Evolutionary conservation across 2,329 filamentous ascomycete genomes (phyloP), one percentile per base, ranked within the genome.

Genomic region (Beauveria scarabaeidicola): DNA sequence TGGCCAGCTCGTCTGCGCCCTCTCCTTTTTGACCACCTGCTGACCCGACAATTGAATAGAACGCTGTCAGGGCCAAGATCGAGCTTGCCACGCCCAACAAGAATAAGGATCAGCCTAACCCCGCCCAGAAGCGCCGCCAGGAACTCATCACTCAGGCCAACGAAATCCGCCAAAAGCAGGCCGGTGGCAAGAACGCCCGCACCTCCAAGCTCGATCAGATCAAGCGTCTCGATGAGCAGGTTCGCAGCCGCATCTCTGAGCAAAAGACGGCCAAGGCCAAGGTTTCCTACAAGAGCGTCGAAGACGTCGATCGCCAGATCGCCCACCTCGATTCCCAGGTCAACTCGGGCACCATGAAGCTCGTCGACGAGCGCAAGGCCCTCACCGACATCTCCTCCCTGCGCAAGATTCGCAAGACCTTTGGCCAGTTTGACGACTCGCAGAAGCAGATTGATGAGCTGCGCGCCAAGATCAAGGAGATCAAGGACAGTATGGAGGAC

Each of bases 301-400:
- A 96, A 61, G 94, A 97, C 64, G 78, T 99, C 65, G 91, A 97
- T 73, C 81, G 81, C 64, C 85, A 94, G 75, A 94, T 97, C 67
- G 82, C 84, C 62, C 80, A 81, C 56, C 85, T 97, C 58, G 90
- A 96, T 66, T 87, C 87, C 75, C 84, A 93, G 72, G 91, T 97
- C 67, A 90, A 96, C 73, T 83, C 86, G 40, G 93, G 93, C 64
- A 88, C 83, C 72, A 92, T 99, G 88, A 96, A 92, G 78, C 80
- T 99, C 55, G 94, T 97, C 11, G 94, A 99, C 68, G 94, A 97
- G 84, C 95, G 91, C 81, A 97, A 97, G 83, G 87, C 90, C 9
- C 81, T 97, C 21, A 78, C 83, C 54, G 91, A 97, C 68, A 87
- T 96, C 67, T 89, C 88, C 52, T 87, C 78, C 72, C 78, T 97